phyloP scores from a whole-genome alignment of 768 basidiomycete genomes.

The Termitomyces eurrhizus region DNA sequence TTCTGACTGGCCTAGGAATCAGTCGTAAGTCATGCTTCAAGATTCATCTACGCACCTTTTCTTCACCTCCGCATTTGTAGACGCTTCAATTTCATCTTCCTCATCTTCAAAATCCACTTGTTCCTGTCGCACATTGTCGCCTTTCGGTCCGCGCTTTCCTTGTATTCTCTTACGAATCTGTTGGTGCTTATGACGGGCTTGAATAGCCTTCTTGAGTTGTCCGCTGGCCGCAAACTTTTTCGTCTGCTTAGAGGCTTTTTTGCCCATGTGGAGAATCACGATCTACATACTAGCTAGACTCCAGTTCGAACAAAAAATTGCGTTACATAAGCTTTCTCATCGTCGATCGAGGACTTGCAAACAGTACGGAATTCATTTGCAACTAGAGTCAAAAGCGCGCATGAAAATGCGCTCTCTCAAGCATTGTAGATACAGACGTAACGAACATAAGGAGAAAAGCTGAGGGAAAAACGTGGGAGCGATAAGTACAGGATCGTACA shows the following conservation, averaged over 20 bases:
- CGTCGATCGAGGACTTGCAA: too few relatives aligned
- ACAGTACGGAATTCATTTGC: too few relatives aligned
- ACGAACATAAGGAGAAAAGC: neutral
- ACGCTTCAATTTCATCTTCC: conserved; percentile 27
- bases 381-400: neutral
- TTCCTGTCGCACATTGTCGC: conserved; percentile 26
- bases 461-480: neutral
- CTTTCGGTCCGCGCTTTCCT: conserved; percentile 47
- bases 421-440: neutral
- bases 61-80: conserved; percentile 11
- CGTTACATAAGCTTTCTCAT: conserved; percentile 13
- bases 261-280: conserved; percentile 33
- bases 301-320: conserved; percentile 9
- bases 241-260: conserved; percentile 73
- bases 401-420: neutral
- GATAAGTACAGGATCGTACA: neutral
- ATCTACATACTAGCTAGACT: neutral
- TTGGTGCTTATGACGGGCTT: conserved; percentile 78
- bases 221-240: conserved; percentile 89
- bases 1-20: conserved; percentile 30
- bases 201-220: conserved; percentile 82
- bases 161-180: conserved; percentile 70
- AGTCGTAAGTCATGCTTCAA: neutral
- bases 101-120: conserved; percentile 30
- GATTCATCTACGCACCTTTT: conserved; percentile 10